Evolutionary conservation across 2,329 filamentous ascomycete genomes (phyloP).

Genomic region (Pseudogymnoascus sp.): DNA sequence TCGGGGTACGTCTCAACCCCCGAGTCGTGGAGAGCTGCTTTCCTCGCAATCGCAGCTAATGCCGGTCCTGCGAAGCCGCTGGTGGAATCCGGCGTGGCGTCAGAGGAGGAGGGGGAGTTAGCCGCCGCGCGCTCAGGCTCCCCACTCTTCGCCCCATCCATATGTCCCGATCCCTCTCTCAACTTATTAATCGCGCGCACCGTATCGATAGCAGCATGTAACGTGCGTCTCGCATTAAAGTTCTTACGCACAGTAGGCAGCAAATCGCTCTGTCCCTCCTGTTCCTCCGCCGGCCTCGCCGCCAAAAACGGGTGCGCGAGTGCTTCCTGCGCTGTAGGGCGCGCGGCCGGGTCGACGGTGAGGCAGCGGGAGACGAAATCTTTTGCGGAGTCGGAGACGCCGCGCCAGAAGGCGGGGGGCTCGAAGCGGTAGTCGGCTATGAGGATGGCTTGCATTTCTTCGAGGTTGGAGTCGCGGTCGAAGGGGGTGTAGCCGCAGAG

Average conservation of each 20-base stretch:
- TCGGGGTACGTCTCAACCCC: neutral
- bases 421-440: conserved; percentile 95
- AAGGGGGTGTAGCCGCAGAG: conserved; percentile 98
- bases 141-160: conserved; percentile 49
- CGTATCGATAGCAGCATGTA: conserved; percentile 63
- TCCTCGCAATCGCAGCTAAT: neutral
- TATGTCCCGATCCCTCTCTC: conserved; percentile 52
- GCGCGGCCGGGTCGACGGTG: conserved; percentile 76
- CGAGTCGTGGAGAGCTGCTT: neutral
- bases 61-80: neutral
- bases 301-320: conserved; percentile 58
- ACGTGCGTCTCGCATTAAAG: conserved; percentile 60
- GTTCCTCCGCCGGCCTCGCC: conserved; percentile 37
- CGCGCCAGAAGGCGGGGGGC: conserved; percentile 91
- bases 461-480: conserved; percentile 91
- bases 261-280: conserved; percentile 49
- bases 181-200: conserved; percentile 64
- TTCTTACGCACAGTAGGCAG: conserved; percentile 65
- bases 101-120: neutral
- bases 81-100: neutral
- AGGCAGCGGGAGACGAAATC: conserved; percentile 90
- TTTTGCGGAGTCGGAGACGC: conserved; percentile 75
- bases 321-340: conserved; percentile 84
- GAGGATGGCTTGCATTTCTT: conserved; percentile 98
- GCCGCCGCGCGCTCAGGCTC: conserved; percentile 37